A percentile compares a stretch with the other conserved stretches of the same genome.
phyloP scores from a whole-genome alignment of 225 moss, liverwort and hornwort species.

The Pseudisothecium myosuroides region DNA sequence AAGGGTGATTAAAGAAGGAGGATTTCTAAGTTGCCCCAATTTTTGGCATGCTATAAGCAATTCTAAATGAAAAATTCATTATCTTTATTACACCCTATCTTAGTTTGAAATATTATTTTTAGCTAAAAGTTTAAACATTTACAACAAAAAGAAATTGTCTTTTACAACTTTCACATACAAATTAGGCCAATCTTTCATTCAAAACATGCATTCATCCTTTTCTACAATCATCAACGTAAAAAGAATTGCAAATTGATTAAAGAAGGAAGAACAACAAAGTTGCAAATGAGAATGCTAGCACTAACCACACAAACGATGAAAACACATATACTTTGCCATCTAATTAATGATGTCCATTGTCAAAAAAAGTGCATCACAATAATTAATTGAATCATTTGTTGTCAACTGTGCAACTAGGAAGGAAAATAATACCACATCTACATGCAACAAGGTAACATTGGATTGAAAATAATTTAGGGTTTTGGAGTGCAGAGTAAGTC shows the following conservation, averaged over 20 bases:
- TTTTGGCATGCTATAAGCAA: neutral
- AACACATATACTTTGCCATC: neutral
- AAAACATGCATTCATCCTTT: neutral
- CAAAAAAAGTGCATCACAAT: neutral
- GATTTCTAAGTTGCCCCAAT: neutral
- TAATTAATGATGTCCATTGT: neutral
- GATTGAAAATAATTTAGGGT: neutral
- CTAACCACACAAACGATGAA: neutral
- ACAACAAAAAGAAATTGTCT: neutral
- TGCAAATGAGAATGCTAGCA: fast-evolving
- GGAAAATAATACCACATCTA: neutral
- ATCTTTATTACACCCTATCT: neutral
- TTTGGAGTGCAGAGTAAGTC: neutral
- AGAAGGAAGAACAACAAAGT: neutral
- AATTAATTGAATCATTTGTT: neutral
- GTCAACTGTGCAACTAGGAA: neutral
- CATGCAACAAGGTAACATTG: neutral
- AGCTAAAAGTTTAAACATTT: neutral
- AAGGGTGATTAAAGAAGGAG: neutral
- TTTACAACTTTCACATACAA: neutral
- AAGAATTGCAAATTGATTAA: neutral
- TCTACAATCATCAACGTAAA: neutral
- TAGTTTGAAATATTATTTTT: neutral
- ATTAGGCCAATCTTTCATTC: neutral
- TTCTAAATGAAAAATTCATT: neutral